phyloP scores from a whole-genome alignment of 345 rosid species.

The Pseudoturritis turrita region DNA sequence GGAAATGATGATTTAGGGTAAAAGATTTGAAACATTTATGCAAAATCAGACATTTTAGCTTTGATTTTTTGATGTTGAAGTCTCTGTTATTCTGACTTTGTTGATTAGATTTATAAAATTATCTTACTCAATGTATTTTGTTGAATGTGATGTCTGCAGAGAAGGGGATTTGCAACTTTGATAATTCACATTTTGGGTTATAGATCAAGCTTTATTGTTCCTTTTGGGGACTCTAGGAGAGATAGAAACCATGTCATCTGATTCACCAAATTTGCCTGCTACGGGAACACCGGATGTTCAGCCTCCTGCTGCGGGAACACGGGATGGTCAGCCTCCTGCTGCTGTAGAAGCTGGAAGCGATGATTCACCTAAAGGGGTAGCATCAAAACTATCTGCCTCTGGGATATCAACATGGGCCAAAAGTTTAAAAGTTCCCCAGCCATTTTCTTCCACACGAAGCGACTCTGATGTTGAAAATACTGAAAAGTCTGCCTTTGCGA shows the following conservation, averaged over 20 bases:
- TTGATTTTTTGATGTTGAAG: neutral
- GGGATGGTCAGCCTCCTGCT: constrained; percentile 38
- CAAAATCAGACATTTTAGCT: neutral
- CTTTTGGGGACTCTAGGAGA: neutral
- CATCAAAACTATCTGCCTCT: constrained; percentile 55
- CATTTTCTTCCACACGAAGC: constrained; percentile 41
- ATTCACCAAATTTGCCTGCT: constrained; percentile 40
- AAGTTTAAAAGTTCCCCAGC: constrained; percentile 71
- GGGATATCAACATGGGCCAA: constrained; percentile 70
- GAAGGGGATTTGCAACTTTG: neutral
- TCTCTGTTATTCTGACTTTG: neutral
- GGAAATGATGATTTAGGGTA: neutral
- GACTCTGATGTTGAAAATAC: constrained; percentile 43
- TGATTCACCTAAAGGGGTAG: constrained; percentile 43
- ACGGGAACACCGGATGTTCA: constrained; percentile 40
- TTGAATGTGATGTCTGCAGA: constrained; percentile 7
- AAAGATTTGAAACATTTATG: neutral
- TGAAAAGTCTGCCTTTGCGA: constrained; percentile 65
- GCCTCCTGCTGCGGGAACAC: constrained; percentile 28
- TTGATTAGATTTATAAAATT: neutral
- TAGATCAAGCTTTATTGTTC: neutral
- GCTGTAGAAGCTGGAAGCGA: constrained; percentile 34
- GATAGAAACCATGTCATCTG: constrained; percentile 31
- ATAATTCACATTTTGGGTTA: neutral
- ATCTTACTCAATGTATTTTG: neutral